phyloP scores from a whole-genome alignment of 2,329 filamentous ascomycete species.

The Alternaria sp. region DNA sequence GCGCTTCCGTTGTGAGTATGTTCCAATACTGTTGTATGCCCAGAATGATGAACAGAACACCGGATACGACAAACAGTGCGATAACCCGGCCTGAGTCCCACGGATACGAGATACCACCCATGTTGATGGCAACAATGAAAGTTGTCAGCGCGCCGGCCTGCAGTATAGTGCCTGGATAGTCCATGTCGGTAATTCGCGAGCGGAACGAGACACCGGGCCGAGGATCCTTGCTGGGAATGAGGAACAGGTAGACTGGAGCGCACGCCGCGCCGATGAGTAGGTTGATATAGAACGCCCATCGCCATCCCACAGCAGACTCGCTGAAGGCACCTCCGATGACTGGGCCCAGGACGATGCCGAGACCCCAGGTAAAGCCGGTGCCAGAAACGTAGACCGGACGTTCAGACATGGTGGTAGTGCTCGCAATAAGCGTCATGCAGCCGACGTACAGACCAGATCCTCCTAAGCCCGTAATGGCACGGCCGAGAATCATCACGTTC shows the following conservation, averaged over 20 bases:
- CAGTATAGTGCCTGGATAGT: neutral
- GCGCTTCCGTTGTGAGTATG: neutral
- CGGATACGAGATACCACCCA: neutral
- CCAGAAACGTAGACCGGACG: conserved; percentile 20
- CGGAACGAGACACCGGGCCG: neutral
- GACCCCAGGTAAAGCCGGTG: conserved; percentile 49
- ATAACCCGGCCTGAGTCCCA: neutral
- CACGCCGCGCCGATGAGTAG: conserved; percentile 55
- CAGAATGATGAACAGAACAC: neutral
- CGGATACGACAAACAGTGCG: neutral
- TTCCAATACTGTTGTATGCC: neutral
- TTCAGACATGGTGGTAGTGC: conserved; percentile 39
- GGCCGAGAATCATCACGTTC: conserved; percentile 47
- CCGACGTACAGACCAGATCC: conserved; percentile 54
- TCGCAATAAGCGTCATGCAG: conserved; percentile 32
- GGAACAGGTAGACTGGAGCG: conserved; percentile 38
- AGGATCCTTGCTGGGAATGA: neutral
- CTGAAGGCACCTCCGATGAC: conserved; percentile 57
- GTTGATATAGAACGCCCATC: conserved; percentile 63
- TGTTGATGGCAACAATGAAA: neutral
- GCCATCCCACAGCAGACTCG: conserved; percentile 51
- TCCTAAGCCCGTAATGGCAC: conserved; percentile 55
- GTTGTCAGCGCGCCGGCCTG: neutral
- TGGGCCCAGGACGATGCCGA: conserved; percentile 55
- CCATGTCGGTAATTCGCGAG: neutral